A percentile compares a stretch with the other conserved stretches of the same genome.
Evolutionary conservation across 768 basidiomycete species (phyloP).

Genomic region (Gymnopilus junonius): DNA sequence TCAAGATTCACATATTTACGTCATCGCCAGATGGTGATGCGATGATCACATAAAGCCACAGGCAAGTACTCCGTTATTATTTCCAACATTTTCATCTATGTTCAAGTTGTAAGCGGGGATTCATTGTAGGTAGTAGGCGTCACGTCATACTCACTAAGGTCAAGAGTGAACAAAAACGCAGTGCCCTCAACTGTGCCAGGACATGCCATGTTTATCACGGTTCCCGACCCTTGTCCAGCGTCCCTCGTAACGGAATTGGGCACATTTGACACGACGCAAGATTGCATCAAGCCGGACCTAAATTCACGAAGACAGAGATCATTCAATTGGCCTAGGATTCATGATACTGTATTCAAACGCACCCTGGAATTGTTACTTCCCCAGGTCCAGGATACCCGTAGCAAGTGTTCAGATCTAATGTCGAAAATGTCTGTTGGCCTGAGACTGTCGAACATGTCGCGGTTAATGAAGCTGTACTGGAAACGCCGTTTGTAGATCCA

Average conservation of each 20-base stretch:
- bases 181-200: background rate
- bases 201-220: background rate
- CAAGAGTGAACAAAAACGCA: background rate
- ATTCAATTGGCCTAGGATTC: background rate
- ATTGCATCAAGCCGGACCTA: background rate
- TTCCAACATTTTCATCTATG: slow-evolving; percentile 1
- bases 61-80: slow-evolving; percentile 1
- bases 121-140: background rate
- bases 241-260: background rate
- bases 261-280: background rate
- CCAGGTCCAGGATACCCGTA: slow-evolving; percentile 1
- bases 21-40: background rate
- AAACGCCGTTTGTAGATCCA: background rate
- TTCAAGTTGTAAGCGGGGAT: too few species aligned
- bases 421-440: background rate
- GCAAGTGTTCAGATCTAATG: slow-evolving; percentile 3
- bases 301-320: background rate
- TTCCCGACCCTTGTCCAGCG: slow-evolving; percentile 2
- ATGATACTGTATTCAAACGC: background rate
- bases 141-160: background rate
- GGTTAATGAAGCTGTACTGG: background rate
- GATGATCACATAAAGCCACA: slow-evolving; percentile 5
- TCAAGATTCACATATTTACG: too few species aligned
- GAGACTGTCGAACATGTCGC: background rate
- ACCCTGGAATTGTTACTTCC: background rate